These are phyloP conservation scores for Amphirosellinia nigrospora DNA, from an alignment of 495 filamentous ascomycete genomes.

Conservation along the genomic window DNA sequence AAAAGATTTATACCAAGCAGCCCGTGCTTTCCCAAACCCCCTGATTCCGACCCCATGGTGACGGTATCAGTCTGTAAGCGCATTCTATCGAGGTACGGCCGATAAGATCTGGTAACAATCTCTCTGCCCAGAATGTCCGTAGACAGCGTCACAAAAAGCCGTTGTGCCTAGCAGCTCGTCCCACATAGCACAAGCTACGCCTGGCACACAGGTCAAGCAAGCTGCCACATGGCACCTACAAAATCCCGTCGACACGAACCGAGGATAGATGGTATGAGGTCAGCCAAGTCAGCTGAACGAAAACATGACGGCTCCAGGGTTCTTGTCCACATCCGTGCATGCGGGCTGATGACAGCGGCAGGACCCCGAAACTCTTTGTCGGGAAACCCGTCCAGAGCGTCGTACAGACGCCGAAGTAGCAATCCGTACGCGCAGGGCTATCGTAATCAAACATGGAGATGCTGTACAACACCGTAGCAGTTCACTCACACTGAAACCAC, in stretches of 20 bases:
- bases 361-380: not conserved
- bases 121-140: not conserved
- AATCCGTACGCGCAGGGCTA: constrained; percentile 1
- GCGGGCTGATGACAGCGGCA: constrained; percentile 4
- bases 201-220: not conserved
- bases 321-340: not conserved
- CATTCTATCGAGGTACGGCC: not conserved
- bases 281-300: constrained; percentile 14
- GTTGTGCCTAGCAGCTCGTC: not conserved
- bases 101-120: not conserved
- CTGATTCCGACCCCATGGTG: constrained; percentile 9
- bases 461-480: not conserved
- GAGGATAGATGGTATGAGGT: not conserved
- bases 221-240: constrained; percentile 16
- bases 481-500: not conserved
- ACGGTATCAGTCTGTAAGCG: constrained; percentile 2
- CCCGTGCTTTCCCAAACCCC: not conserved
- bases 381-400: constrained; percentile 4
- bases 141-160: not conserved
- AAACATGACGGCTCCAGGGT: not conserved
- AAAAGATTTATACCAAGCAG: not conserved
- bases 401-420: not conserved
- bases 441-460: constrained; percentile 14
- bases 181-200: constrained; percentile 4
- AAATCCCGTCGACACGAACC: not conserved